A percentile compares a stretch with the other conserved stretches of the same genome.
phyloP scores from a whole-genome alignment of 78 protist species.

The Speleostelium caveatum region DNA sequence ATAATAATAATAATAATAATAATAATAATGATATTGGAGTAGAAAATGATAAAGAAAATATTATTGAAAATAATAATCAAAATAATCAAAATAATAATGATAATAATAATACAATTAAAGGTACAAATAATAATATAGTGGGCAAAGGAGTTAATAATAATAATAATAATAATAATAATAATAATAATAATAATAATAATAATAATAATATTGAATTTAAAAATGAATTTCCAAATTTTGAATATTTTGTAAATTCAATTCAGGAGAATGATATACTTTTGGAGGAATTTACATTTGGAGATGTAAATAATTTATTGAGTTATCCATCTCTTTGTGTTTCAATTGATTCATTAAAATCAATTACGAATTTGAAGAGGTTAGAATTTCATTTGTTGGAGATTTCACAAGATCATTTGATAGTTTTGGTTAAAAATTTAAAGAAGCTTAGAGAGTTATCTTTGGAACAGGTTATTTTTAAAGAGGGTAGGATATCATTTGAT shows the following conservation, averaged over 20 bases:
- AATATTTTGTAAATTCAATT: too few relatives aligned
- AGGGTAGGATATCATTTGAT: too few relatives aligned
- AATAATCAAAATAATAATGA: not conserved
- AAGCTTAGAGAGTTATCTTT: too few relatives aligned
- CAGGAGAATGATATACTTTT: too few relatives aligned
- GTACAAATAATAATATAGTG: not conserved
- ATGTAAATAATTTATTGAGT: not conserved
- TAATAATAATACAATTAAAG: not conserved
- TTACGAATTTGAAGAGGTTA: slow-evolving; percentile 40
- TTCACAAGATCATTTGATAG: not conserved
- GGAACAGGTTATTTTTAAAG: too few relatives aligned
- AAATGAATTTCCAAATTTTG: not conserved
- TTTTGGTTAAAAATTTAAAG: too few relatives aligned
- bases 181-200: too few relatives aligned
- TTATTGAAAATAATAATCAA: not conserved
- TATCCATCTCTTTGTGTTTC: slow-evolving; percentile 56
- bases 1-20: too few relatives aligned
- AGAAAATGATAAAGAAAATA: not conserved
- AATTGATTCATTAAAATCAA: slow-evolving; percentile 41
- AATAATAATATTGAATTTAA: too few relatives aligned
- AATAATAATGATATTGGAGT: not conserved
- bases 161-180: not conserved
- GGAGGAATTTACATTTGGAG: not conserved
- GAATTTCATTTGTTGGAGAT: slow-evolving; percentile 21
- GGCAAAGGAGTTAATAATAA: not conserved